Percentiles rank a stretch among this genome's conserved stretches.
Conservation (phyloP, 2,329 filamentous ascomycete species). For the Sporothrix euskadiensis region DNA sequence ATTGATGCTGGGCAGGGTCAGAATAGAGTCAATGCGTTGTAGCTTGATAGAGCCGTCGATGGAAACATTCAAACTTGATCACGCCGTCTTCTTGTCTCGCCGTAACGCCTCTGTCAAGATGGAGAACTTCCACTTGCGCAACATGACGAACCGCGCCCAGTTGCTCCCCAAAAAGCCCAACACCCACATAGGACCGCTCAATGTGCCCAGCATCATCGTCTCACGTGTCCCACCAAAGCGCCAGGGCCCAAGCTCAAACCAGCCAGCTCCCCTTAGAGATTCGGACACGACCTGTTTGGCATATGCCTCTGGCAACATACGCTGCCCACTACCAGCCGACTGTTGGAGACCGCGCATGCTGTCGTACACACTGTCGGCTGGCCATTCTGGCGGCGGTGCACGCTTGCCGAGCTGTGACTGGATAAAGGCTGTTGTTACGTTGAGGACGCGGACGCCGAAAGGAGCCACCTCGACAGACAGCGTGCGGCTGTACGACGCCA, state of each 20-base stretch:
- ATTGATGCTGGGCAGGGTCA: no score
- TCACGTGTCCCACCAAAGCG: conserved; percentile 32
- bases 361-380: conserved; percentile 49
- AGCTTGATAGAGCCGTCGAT: no score
- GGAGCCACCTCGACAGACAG: conserved; percentile 55
- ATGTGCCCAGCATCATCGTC: conserved; percentile 30
- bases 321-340: conserved; percentile 34
- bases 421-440: conserved; percentile 50
- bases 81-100: conserved; percentile 38
- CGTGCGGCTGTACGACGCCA: conserved; percentile 54
- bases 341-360: conserved; percentile 40
- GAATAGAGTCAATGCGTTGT: no score
- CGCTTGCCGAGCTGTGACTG: conserved; percentile 51
- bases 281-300: conserved; percentile 31
- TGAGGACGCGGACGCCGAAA: conserved; percentile 57
- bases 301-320: conserved; percentile 36
- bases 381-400: conserved; percentile 48
- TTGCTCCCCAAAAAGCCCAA: conserved; percentile 31
- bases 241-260: conserved; percentile 28
- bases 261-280: conserved; percentile 28
- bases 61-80: conserved; percentile 24
- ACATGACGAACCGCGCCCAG: conserved; percentile 31
- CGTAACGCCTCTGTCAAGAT: conserved; percentile 2
- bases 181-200: conserved; percentile 31
- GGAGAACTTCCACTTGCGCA: conserved; percentile 30